These are phyloP conservation scores for Anisodus acutangulus DNA, from an alignment of 257 asterid genomes.

Conservation along the genomic window DNA sequence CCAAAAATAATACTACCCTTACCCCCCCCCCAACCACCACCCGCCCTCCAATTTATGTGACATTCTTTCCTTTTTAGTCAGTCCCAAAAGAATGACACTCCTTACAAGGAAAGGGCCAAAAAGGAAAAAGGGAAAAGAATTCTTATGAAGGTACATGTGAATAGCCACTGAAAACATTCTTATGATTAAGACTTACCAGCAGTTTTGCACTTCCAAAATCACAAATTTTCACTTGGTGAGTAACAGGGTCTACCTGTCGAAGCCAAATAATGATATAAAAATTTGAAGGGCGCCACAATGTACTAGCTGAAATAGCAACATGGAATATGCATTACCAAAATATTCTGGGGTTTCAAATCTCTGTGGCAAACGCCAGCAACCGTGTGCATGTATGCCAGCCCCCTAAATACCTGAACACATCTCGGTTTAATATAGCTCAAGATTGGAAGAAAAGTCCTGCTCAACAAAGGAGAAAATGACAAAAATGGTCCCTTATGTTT, in stretches of 20 bases:
- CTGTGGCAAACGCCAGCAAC: conserved; percentile 92
- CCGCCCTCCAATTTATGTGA: too few species aligned
- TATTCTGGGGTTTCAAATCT: conserved; percentile 95
- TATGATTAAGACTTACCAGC: conserved; percentile 56
- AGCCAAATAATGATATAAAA: conserved; percentile 26
- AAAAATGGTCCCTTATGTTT: too few species aligned
- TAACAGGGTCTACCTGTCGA: conserved; percentile 75
- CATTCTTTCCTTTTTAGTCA: too few species aligned
- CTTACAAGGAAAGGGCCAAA: background rate
- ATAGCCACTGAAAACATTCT: background rate
- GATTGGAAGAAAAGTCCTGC: background rate
- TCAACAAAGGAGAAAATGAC: background rate
- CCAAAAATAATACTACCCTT: too few species aligned
- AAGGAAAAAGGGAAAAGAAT: background rate
- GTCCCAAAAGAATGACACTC: background rate
- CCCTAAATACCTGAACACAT: conserved; percentile 75
- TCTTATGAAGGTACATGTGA: background rate
- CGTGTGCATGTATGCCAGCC: conserved; percentile 93
- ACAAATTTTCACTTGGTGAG: conserved; percentile 90
- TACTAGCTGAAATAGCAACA: conserved; percentile 14
- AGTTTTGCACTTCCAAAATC: conserved; percentile 99
- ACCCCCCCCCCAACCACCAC: too few species aligned
- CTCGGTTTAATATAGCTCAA: conserved; percentile 8
- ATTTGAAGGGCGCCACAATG: conserved; percentile 24
- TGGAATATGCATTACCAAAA: conserved; percentile 57